Evolutionary conservation across 2,329 filamentous ascomycete species (phyloP).

Genomic region (Cercospora brassicicola): DNA sequence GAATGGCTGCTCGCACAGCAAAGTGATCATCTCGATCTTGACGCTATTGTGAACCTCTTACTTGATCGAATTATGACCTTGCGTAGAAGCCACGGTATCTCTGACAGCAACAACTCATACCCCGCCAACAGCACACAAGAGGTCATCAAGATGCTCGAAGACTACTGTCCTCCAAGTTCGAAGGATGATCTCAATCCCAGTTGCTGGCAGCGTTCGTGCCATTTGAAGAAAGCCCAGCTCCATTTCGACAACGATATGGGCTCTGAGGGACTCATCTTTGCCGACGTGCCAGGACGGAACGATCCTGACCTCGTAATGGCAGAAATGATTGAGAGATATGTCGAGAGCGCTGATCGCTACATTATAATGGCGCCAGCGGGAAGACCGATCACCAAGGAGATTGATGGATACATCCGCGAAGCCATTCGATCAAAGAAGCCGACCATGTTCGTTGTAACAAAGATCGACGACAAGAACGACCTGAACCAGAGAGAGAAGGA

Average conservation of each 20-base stretch:
- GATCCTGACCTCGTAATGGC: not conserved
- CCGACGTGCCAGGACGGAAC: constrained; percentile 26
- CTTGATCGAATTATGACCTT: too few relatives aligned
- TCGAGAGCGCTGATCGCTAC: not conserved
- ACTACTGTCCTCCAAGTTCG: not conserved
- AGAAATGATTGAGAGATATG: not conserved
- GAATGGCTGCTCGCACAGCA: too few relatives aligned
- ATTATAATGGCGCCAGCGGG: not conserved
- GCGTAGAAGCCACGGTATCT: too few relatives aligned
- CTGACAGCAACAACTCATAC: too few relatives aligned
- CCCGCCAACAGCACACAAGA: too few relatives aligned
- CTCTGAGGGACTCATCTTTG: constrained; percentile 21
- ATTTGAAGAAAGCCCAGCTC: constrained; percentile 7
- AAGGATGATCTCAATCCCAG: not conserved
- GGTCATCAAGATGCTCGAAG: too few relatives aligned
- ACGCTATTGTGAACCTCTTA: too few relatives aligned
- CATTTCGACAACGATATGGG: constrained; percentile 21
- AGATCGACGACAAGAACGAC: constrained; percentile 3
- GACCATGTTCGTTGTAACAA: not conserved
- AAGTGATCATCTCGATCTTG: too few relatives aligned
- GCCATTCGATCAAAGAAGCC: not conserved
- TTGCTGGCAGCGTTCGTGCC: constrained; percentile 16
- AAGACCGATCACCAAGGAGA: not conserved
- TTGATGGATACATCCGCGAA: not conserved
- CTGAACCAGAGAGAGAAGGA: not conserved